These are phyloP conservation scores for Candida morakotiae DNA, from an alignment of 805 yeast species.

Conservation along the genomic window DNA sequence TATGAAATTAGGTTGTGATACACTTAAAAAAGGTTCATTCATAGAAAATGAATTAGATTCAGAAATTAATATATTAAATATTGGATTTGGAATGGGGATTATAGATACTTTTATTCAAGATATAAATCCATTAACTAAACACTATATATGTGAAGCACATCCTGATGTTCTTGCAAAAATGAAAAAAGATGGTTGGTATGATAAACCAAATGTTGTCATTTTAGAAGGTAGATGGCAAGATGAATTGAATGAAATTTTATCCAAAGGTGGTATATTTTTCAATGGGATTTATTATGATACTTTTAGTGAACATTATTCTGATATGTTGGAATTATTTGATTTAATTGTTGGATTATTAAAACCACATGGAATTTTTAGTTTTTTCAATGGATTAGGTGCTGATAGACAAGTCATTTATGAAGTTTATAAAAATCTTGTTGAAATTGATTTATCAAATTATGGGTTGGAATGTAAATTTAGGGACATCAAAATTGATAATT, in stretches of 20 bases:
- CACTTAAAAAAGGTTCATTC: conserved; percentile 51
- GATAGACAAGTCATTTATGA: conserved; percentile 45
- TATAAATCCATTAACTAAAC: conserved; percentile 51
- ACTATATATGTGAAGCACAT: conserved; percentile 91
- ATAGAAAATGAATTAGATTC: conserved; percentile 24
- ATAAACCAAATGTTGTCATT: conserved; percentile 64
- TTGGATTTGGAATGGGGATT: conserved; percentile 97
- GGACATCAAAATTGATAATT: conserved; percentile 24
- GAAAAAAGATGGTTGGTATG: conserved; percentile 77
- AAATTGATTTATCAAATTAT: conserved; percentile 71
- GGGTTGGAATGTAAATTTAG: conserved; percentile 66
- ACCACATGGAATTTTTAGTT: conserved; percentile 81
- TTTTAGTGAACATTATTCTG: conserved; percentile 85
- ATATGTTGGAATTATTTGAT: conserved; percentile 84
- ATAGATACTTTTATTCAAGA: conserved; percentile 75
- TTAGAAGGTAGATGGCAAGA: conserved; percentile 95
- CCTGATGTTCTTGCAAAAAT: conserved; percentile 79
- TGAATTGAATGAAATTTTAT: conserved; percentile 59
- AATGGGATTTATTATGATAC: conserved; percentile 95
- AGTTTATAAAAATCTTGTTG: conserved; percentile 80
- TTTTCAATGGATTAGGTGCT: conserved; percentile 75
- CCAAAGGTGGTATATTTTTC: conserved; percentile 62
- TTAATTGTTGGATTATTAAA: conserved; percentile 74
- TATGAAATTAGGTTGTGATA: conserved; percentile 76
- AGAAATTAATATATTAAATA: conserved; percentile 60